phyloP scores from a whole-genome alignment of 768 basidiomycete species.

The Suillus decipiens region DNA sequence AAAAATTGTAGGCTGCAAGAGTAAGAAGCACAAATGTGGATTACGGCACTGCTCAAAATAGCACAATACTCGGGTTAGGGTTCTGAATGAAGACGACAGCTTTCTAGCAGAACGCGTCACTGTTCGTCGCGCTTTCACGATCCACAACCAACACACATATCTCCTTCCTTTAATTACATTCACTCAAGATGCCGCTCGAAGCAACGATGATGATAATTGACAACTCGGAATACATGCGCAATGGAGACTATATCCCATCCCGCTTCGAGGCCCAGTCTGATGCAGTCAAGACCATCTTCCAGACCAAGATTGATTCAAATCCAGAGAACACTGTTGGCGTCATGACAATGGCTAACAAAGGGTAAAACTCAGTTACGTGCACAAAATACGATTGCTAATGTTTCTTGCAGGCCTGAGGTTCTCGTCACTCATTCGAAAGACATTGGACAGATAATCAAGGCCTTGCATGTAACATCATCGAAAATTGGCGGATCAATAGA shows the following conservation, averaged over 20 bases:
- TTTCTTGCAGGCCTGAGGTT: slow-evolving; percentile 75
- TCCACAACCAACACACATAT: slow-evolving; percentile 4
- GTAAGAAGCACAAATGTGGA: no score
- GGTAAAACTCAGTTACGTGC: slow-evolving; percentile 47
- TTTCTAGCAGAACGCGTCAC: slow-evolving; percentile 9
- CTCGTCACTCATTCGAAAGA: slow-evolving; percentile 96
- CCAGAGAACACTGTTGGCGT: slow-evolving; percentile 97
- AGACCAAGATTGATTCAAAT: slow-evolving; percentile 93
- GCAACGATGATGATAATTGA: slow-evolving; percentile 97
- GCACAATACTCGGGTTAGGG: slow-evolving; percentile 1
- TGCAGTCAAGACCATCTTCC: slow-evolving; percentile 87
- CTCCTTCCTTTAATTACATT: slow-evolving; percentile 31
- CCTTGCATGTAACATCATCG: slow-evolving; percentile 66
- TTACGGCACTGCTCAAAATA: no score
- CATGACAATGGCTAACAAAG: slow-evolving; percentile 98
- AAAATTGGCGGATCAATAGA: slow-evolving; percentile 83
- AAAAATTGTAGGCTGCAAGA: no score
- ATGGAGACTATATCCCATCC: slow-evolving; percentile 86
- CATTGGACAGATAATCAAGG: slow-evolving; percentile 86
- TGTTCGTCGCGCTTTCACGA: slow-evolving; percentile 1
- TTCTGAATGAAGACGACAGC: slow-evolving; percentile 3
- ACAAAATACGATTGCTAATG: not conserved
- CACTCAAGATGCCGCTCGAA: slow-evolving; percentile 85
- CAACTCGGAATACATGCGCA: slow-evolving; percentile 97
- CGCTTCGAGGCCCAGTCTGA: slow-evolving; percentile 91